These are phyloP conservation scores for Gracilaria gracilis DNA, from an alignment of 23 red algal genomes.

Conservation along the genomic window DNA sequence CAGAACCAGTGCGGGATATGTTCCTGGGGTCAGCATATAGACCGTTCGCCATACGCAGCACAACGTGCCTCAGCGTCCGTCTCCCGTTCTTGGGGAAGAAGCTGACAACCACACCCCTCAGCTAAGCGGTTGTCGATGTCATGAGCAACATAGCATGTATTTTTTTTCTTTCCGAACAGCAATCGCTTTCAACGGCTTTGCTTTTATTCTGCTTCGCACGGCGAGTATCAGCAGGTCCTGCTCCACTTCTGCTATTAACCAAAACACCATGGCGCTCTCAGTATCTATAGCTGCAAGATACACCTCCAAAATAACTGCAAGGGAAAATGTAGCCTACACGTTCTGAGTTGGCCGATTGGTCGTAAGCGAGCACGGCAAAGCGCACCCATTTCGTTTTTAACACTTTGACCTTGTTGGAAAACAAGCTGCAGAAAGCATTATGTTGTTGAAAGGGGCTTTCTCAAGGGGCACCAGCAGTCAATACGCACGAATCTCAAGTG, in stretches of 20 bases:
- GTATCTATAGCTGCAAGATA: background rate
- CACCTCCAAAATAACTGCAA: background rate
- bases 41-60: background rate
- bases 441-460: background rate
- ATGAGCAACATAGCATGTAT: background rate
- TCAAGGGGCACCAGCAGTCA: conserved; percentile 14
- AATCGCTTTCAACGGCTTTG: background rate
- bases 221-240: conserved; percentile 3
- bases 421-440: background rate
- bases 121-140: background rate
- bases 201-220: background rate
- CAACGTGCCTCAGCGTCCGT: background rate
- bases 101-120: background rate
- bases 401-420: background rate
- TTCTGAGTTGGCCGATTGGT: background rate
- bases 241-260: background rate
- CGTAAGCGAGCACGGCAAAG: background rate
- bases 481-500: background rate
- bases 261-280: background rate
- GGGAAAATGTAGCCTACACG: background rate
- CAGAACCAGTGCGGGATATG: background rate
- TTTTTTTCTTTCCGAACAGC: background rate
- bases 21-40: background rate
- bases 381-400: too few species aligned
- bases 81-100: background rate